These are phyloP conservation scores for Parastagonospora nodorum DNA, from an alignment of 2,329 filamentous ascomycete species.

Conservation along the genomic window DNA sequence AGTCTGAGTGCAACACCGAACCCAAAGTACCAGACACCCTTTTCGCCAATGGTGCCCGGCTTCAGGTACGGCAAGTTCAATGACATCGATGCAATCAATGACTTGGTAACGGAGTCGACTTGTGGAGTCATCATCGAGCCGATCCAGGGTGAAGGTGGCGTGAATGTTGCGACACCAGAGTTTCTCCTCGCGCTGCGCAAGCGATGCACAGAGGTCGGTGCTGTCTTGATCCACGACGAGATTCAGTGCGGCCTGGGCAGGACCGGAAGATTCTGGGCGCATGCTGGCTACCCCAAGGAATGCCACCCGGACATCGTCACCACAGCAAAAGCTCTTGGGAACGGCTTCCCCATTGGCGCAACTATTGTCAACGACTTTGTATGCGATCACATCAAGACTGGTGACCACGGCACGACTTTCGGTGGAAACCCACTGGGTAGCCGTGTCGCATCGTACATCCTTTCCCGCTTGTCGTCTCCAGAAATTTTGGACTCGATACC, in stretches of 20 bases:
- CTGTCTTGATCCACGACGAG: conserved; percentile 92
- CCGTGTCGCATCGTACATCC: conserved; percentile 83
- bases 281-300: conserved; percentile 71
- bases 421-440: conserved; percentile 89
- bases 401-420: conserved; percentile 93
- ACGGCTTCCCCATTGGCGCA: conserved; percentile 93
- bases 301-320: conserved; percentile 94
- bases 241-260: conserved; percentile 93
- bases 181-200: conserved; percentile 84
- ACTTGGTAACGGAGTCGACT: conserved; percentile 80
- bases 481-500: conserved; percentile 72
- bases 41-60: conserved; percentile 92
- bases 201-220: conserved; percentile 84
- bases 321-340: conserved; percentile 93
- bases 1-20: conserved; percentile 94
- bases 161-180: conserved; percentile 79
- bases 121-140: conserved; percentile 96
- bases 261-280: conserved; percentile 90
- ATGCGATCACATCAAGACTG: conserved; percentile 69
- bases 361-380: conserved; percentile 71
- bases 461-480: conserved; percentile 73
- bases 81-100: conserved; percentile 72
- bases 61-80: conserved; percentile 89
- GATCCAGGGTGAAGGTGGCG: conserved; percentile 95
- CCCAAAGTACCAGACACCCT: conserved; percentile 95